phyloP scores from a whole-genome alignment of 345 rosid species.

The Stellera chamaejasme region DNA sequence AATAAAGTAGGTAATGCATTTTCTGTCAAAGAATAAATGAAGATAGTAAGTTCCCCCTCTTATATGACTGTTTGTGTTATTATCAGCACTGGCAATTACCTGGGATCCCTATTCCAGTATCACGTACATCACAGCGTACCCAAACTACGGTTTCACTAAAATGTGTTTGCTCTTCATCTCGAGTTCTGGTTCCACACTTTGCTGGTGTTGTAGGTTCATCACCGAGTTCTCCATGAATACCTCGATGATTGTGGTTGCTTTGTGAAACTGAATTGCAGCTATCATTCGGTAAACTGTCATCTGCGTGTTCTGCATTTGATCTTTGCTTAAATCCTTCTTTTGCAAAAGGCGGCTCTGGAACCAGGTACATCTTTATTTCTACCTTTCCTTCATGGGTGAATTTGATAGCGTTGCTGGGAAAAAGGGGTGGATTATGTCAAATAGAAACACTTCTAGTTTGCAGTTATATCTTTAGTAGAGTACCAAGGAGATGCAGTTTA shows the following conservation, averaged over 20 bases:
- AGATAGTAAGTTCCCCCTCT: constrained; percentile 7
- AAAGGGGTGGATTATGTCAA: background rate
- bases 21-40: constrained; percentile 41
- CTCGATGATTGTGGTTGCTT: constrained; percentile 16
- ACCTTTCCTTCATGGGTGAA: constrained; percentile 93
- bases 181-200: constrained; percentile 21
- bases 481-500: too few relatives aligned
- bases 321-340: constrained; percentile 30
- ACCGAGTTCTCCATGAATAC: constrained; percentile 6
- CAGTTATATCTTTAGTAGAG: too few relatives aligned
- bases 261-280: constrained; percentile 20
- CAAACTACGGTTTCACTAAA: constrained; percentile 55
- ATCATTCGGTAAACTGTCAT: constrained; percentile 15
- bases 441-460: background rate
- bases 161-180: constrained; percentile 29
- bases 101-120: constrained; percentile 97
- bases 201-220: constrained; percentile 25
- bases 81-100: constrained; percentile 24
- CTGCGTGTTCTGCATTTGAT: constrained; percentile 20
- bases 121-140: constrained; percentile 84
- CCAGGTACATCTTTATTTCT: constrained; percentile 65
- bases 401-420: constrained; percentile 83
- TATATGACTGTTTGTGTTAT: too few relatives aligned
- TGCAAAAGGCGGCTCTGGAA: constrained; percentile 52
- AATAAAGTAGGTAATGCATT: constrained; percentile 79